Evolutionary conservation across 2,329 filamentous ascomycete species (phyloP).

Genomic region (Apiospora phragmitis): DNA sequence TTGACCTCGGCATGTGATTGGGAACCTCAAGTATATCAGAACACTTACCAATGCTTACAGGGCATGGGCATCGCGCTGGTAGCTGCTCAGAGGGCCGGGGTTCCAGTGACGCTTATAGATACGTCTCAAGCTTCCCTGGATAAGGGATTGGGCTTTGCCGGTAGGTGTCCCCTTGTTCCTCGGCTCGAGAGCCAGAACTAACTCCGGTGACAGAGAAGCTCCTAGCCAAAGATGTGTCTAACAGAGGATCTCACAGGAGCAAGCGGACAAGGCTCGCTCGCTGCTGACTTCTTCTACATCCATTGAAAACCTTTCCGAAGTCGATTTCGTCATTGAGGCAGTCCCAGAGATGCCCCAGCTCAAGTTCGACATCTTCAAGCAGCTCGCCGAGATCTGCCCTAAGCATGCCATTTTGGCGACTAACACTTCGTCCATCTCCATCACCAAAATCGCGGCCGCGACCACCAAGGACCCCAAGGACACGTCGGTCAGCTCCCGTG

Average conservation of each 20-base stretch:
- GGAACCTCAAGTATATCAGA: slow-evolving; percentile 16
- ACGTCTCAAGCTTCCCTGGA: slow-evolving; percentile 80
- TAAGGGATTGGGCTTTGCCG: slow-evolving; percentile 87
- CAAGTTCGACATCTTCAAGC: slow-evolving; percentile 84
- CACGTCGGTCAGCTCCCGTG: slow-evolving; percentile 78
- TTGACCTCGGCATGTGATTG: slow-evolving; percentile 37
- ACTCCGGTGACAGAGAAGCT: slow-evolving; percentile 68
- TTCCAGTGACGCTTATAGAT: slow-evolving; percentile 87
- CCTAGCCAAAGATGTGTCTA: slow-evolving; percentile 87
- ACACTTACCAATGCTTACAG: slow-evolving; percentile 47
- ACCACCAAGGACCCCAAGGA: slow-evolving; percentile 78
- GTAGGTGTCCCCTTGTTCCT: slow-evolving; percentile 43
- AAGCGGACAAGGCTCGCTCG: slow-evolving; percentile 71
- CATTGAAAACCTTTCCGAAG: slow-evolving; percentile 75
- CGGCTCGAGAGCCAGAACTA: neutral
- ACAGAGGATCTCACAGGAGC: slow-evolving; percentile 81
- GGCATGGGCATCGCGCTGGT: slow-evolving; percentile 95
- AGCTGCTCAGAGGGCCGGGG: slow-evolving; percentile 77
- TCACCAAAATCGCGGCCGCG: slow-evolving; percentile 91
- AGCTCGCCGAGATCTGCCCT: slow-evolving; percentile 79
- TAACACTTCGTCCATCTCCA: slow-evolving; percentile 98
- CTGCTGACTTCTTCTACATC: slow-evolving; percentile 70
- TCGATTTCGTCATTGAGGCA: slow-evolving; percentile 97
- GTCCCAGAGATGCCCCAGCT: slow-evolving; percentile 89
- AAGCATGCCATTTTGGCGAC: slow-evolving; percentile 89